phyloP scores from a whole-genome alignment of 306 rosid species.

The Trifolium fragiferum region DNA sequence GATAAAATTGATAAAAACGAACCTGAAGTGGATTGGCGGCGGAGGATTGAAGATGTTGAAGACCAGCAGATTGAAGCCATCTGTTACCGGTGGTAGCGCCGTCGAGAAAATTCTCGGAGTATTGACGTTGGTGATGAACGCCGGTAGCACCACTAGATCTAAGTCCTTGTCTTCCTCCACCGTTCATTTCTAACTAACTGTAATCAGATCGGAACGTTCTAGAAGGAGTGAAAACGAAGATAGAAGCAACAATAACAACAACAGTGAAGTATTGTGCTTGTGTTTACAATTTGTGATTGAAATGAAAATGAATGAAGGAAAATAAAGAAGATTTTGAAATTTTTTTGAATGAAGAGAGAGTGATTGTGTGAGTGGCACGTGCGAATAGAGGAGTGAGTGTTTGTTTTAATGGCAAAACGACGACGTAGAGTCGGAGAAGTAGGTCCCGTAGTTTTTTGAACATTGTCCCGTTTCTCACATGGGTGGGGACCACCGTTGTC shows the following conservation, averaged over 20 bases:
- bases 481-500: constrained; percentile 68
- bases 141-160: constrained; percentile 85
- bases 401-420: constrained; percentile 41
- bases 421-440: constrained; percentile 43
- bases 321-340: constrained; percentile 48
- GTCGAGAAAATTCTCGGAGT: constrained; percentile 81
- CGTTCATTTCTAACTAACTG: constrained; percentile 63
- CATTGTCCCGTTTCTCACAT: constrained; percentile 54
- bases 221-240: neutral
- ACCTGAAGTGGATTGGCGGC: constrained; percentile 76
- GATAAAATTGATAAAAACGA: neutral
- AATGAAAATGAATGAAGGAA: constrained; percentile 26
- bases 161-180: constrained; percentile 81
- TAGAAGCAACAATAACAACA: neutral
- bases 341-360: constrained; percentile 34
- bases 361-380: constrained; percentile 27
- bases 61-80: constrained; percentile 98
- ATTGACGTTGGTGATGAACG: constrained; percentile 88
- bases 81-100: constrained; percentile 54
- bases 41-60: constrained; percentile 81
- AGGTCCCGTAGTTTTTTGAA: constrained; percentile 52
- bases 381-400: constrained; percentile 20
- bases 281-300: neutral
- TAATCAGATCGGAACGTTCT: constrained; percentile 42
- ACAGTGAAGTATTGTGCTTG: neutral